Conservation (phyloP, 345 rosid species). For the Eucalyptus decipiens region DNA sequence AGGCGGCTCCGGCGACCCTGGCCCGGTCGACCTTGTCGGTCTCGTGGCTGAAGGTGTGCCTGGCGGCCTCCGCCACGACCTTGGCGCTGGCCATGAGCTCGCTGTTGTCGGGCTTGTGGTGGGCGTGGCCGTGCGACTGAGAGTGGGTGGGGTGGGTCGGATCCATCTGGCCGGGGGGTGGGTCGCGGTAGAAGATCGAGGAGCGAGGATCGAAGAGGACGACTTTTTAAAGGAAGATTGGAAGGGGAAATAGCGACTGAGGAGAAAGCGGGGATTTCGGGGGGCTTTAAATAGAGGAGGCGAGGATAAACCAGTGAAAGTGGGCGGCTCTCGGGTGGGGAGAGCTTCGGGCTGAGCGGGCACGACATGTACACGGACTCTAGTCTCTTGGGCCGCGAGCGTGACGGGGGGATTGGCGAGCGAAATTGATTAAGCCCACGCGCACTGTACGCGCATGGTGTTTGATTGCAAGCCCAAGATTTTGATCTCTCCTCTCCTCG, state of each 20-base stretch:
- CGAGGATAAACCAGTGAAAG: background rate
- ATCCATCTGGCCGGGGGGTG: background rate
- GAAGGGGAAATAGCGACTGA: background rate
- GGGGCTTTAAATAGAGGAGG: background rate
- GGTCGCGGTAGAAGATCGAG: background rate
- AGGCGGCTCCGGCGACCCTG: constrained; percentile 48
- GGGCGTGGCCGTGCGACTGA: background rate
- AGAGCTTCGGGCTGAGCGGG: background rate
- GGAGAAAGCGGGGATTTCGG: background rate
- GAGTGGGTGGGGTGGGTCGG: background rate
- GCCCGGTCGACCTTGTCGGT: constrained; percentile 38
- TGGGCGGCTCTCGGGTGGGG: background rate
- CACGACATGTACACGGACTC: background rate
- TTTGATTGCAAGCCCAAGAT: background rate
- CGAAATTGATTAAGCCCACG: background rate
- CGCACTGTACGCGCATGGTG: background rate
- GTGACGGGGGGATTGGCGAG: background rate
- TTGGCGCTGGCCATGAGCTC: constrained; percentile 66
- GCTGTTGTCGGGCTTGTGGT: background rate
- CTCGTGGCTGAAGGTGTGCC: constrained; percentile 21
- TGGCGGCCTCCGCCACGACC: constrained; percentile 50
- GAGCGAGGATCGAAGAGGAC: background rate
- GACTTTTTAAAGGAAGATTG: background rate
- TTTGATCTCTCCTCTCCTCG: background rate
- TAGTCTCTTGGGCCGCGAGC: background rate